phyloP scores from a whole-genome alignment of 73 alveolate species.

The Stentor coeruleus region DNA sequence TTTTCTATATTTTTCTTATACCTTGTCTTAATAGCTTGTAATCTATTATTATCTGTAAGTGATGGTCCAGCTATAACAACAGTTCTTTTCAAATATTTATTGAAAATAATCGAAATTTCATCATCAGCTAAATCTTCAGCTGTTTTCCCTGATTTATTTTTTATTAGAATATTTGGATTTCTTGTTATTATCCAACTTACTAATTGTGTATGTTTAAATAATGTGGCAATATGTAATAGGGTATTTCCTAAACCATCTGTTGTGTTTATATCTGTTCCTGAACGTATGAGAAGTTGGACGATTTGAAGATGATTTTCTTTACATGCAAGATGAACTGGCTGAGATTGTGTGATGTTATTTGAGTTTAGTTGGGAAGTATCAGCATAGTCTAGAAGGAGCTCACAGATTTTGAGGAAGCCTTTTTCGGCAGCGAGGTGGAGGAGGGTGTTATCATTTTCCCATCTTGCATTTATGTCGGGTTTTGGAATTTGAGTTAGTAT shows the following conservation, averaged over 20 bases:
- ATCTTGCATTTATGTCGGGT: background rate
- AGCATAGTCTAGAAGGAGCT: slow-evolving; percentile 28
- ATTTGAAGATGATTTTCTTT: slow-evolving; percentile 11
- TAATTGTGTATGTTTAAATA: background rate
- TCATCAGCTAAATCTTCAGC: background rate
- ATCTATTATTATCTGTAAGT: background rate
- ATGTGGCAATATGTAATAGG: background rate
- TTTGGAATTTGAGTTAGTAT: background rate
- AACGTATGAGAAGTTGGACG: slow-evolving; percentile 30
- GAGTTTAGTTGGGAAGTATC: slow-evolving; percentile 22
- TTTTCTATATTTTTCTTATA: background rate
- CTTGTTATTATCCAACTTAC: background rate
- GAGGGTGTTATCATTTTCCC: background rate
- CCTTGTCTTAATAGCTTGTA: too few species aligned
- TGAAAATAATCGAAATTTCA: background rate
- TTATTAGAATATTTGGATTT: background rate
- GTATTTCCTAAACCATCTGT: slow-evolving; percentile 18
- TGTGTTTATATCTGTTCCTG: slow-evolving; percentile 30
- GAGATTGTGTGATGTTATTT: slow-evolving; percentile 2
- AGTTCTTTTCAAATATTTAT: background rate
- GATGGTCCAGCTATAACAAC: background rate
- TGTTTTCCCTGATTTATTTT: slow-evolving; percentile 2
- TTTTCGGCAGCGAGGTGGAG: slow-evolving; percentile 37
- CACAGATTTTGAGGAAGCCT: slow-evolving; percentile 30
- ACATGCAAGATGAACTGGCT: slow-evolving; percentile 29